Conservation (phyloP, 768 basidiomycete species). For the Roridomyces roridus region DNA sequence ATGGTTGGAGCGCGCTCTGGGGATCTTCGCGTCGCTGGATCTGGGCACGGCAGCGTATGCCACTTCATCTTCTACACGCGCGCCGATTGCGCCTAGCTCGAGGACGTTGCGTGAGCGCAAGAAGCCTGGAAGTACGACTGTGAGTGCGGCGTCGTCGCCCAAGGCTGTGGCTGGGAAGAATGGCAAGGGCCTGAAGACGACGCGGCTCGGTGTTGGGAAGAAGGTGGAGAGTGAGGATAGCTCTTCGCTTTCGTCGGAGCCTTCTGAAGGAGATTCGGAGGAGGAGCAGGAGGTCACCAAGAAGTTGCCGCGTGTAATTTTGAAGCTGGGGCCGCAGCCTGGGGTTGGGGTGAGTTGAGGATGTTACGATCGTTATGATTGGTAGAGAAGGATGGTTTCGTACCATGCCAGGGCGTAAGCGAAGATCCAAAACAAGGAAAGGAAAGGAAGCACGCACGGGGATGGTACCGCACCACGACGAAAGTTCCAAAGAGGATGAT, state of each 20-base stretch:
- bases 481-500: no score
- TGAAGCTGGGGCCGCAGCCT: constrained; percentile 39
- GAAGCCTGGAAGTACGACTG: constrained; percentile 34
- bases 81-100: constrained; percentile 37
- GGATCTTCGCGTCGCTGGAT: constrained; percentile 55
- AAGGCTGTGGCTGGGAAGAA: background rate
- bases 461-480: no score
- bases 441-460: no score
- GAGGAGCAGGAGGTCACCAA: constrained; percentile 21
- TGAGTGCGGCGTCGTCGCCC: constrained; percentile 25
- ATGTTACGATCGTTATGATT: no score
- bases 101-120: constrained; percentile 61
- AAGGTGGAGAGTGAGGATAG: no score
- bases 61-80: constrained; percentile 24
- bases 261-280: no score
- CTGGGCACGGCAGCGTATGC: constrained; percentile 13
- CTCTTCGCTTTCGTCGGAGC: no score
- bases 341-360: no score
- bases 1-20: constrained; percentile 66
- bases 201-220: background rate
- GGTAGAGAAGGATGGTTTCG: no score
- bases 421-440: no score
- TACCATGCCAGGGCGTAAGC: no score
- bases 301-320: constrained; percentile 39
- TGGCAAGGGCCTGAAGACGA: background rate